Evolutionary conservation across 2,329 filamentous ascomycete genomes (phyloP).

Genomic region (Graphiopsis chlorocephala): DNA sequence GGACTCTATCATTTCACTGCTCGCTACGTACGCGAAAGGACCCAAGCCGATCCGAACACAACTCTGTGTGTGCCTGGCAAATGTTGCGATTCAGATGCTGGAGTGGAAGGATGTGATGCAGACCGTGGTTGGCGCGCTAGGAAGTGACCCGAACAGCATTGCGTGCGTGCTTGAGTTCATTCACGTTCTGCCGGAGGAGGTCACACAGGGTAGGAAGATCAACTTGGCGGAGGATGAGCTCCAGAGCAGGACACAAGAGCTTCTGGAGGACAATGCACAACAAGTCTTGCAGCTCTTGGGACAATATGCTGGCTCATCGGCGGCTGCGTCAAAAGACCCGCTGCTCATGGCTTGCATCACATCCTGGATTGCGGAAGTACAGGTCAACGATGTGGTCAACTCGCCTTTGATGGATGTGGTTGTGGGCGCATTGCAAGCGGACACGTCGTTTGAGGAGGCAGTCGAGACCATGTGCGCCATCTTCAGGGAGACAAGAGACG

Average conservation of each 20-base stretch:
- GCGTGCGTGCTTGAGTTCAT: constrained; percentile 93
- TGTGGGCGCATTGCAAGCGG: constrained; percentile 71
- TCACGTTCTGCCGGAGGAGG: constrained; percentile 95
- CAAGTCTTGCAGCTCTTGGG: constrained; percentile 84
- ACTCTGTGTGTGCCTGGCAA: constrained; percentile 90
- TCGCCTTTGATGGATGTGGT: constrained; percentile 82
- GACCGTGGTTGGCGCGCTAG: constrained; percentile 75
- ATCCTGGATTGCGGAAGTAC: constrained; percentile 93
- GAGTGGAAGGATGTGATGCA: constrained; percentile 90
- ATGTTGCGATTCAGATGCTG: constrained; percentile 93
- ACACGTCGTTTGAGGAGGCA: constrained; percentile 78
- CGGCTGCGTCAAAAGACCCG: constrained; percentile 83
- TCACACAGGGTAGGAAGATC: constrained; percentile 98
- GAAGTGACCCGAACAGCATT: constrained; percentile 72
- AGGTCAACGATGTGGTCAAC: constrained; percentile 75
- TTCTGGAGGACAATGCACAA: constrained; percentile 85
- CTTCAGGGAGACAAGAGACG: constrained; percentile 86
- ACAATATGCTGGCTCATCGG: constrained; percentile 86
- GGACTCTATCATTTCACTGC: constrained; percentile 76
- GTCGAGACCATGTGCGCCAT: constrained; percentile 91
- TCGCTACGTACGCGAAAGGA: constrained; percentile 77
- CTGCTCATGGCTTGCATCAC: constrained; percentile 92
- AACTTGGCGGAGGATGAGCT: constrained; percentile 98
- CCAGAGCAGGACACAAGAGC: constrained; percentile 75
- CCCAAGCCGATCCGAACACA: constrained; percentile 78